Percentiles rank a stretch among this genome's conserved stretches.
These are phyloP conservation scores for Arthrobotrys sinensis DNA, from an alignment of 2,329 filamentous ascomycete species.

Conservation along the genomic window DNA sequence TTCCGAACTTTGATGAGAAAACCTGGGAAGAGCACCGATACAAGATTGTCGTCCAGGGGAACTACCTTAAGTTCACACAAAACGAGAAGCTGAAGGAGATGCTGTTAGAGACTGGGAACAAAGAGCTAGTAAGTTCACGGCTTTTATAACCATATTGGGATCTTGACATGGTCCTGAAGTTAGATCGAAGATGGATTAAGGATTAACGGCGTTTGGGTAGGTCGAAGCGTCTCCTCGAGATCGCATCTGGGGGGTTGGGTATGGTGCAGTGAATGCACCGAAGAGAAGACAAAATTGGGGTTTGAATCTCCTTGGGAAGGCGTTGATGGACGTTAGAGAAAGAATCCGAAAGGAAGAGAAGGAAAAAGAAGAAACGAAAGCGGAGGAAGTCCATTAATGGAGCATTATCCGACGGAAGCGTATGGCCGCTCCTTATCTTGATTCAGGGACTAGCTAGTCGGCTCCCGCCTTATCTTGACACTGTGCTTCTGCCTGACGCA, in stretches of 20 bases:
- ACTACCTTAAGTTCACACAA: constrained; percentile 65
- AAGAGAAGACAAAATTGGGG: constrained; percentile 75
- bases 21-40: constrained; percentile 72
- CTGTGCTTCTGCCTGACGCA: constrained; percentile 6
- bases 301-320: constrained; percentile 76
- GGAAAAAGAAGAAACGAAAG: constrained; percentile 22
- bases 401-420: not conserved
- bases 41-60: constrained; percentile 71
- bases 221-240: constrained; percentile 76
- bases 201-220: constrained; percentile 19
- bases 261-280: constrained; percentile 66
- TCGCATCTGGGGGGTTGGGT: constrained; percentile 78
- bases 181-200: not conserved
- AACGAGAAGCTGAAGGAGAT: constrained; percentile 69
- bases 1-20: constrained; percentile 71
- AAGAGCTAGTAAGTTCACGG: constrained; percentile 70
- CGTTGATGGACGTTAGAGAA: constrained; percentile 74
- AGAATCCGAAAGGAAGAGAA: constrained; percentile 70
- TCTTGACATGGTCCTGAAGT: constrained; percentile 2
- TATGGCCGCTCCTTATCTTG: constrained; percentile 6
- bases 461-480: constrained; percentile 8
- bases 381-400: constrained; percentile 23
- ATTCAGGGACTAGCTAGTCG: too few relatives aligned
- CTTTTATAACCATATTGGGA: not conserved
- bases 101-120: constrained; percentile 74